These are phyloP conservation scores for Hypoxylon cercidicola DNA, from an alignment of 495 filamentous ascomycete species.

Conservation along the genomic window DNA sequence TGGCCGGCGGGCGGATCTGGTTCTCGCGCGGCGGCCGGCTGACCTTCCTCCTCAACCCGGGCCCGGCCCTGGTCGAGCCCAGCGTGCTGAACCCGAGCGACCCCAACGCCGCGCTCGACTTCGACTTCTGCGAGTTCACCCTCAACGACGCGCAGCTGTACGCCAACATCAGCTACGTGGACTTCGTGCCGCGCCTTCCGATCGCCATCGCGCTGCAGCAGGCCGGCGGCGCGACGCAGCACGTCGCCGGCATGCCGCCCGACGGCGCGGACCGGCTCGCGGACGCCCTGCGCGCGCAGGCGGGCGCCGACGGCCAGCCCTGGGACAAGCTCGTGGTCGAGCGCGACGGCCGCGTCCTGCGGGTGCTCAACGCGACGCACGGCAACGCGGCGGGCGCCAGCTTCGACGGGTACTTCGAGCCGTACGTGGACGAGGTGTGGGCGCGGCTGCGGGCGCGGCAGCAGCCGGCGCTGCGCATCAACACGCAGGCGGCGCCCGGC, in stretches of 20 bases:
- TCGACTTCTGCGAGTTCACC: constrained; percentile 82
- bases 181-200: constrained; percentile 74
- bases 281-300: constrained; percentile 63
- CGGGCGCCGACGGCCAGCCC: constrained; percentile 63
- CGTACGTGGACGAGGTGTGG: constrained; percentile 74
- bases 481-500: constrained; percentile 55
- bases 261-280: constrained; percentile 70
- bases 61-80: constrained; percentile 77
- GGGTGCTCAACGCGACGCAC: constrained; percentile 73
- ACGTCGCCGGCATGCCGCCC: constrained; percentile 68
- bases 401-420: constrained; percentile 73
- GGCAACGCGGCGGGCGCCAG: constrained; percentile 65
- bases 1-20: constrained; percentile 76
- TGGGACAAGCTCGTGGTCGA: constrained; percentile 75
- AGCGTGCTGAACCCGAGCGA: constrained; percentile 77
- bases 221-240: constrained; percentile 60
- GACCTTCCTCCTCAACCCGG: constrained; percentile 78
- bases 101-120: constrained; percentile 70
- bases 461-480: constrained; percentile 41
- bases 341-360: constrained; percentile 56
- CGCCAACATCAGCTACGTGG: constrained; percentile 82
- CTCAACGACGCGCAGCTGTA: constrained; percentile 75
- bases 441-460: constrained; percentile 54
- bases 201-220: constrained; percentile 70
- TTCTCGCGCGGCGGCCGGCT: constrained; percentile 69